phyloP scores from a whole-genome alignment of 2,329 filamentous ascomycete species.

The Monosporascus sp. region DNA sequence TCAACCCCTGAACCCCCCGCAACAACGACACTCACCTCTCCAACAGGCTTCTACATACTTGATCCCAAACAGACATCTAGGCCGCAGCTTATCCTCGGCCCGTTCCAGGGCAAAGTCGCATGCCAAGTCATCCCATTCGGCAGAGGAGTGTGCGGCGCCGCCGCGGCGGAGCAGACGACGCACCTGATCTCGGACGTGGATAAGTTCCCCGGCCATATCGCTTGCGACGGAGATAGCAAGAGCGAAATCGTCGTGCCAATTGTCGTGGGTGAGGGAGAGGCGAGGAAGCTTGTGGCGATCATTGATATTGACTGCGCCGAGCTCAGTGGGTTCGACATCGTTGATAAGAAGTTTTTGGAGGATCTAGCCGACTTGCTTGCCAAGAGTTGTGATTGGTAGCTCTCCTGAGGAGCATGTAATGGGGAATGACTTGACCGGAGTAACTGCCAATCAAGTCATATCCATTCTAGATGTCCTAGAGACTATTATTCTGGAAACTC shows the following conservation, averaged over 20 bases:
- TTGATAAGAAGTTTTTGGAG: slow-evolving; percentile 63
- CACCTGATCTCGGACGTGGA: slow-evolving; percentile 69
- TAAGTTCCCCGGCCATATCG: slow-evolving; percentile 72
- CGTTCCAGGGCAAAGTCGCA: slow-evolving; percentile 75
- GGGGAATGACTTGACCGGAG: too few relatives aligned
- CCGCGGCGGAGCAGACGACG: slow-evolving; percentile 55
- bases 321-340: slow-evolving; percentile 60
- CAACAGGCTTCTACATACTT: slow-evolving; percentile 66
- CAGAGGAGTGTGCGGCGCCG: slow-evolving; percentile 69
- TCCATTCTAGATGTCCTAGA: too few relatives aligned
- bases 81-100: slow-evolving; percentile 64
- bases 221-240: slow-evolving; percentile 68
- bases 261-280: slow-evolving; percentile 30
- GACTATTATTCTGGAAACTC: too few relatives aligned
- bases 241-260: slow-evolving; percentile 83
- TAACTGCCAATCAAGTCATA: too few relatives aligned
- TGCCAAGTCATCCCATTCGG: slow-evolving; percentile 74
- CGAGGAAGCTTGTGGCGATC: slow-evolving; percentile 58
- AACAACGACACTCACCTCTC: background rate
- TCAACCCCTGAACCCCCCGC: slow-evolving; percentile 1
- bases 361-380: slow-evolving; percentile 56
- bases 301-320: slow-evolving; percentile 76
- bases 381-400: slow-evolving; percentile 60
- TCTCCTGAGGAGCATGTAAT: too few relatives aligned
- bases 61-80: slow-evolving; percentile 38